These are phyloP conservation scores for Raffaelea arxii DNA, from an alignment of 2,329 filamentous ascomycete species.

Conservation along the genomic window DNA sequence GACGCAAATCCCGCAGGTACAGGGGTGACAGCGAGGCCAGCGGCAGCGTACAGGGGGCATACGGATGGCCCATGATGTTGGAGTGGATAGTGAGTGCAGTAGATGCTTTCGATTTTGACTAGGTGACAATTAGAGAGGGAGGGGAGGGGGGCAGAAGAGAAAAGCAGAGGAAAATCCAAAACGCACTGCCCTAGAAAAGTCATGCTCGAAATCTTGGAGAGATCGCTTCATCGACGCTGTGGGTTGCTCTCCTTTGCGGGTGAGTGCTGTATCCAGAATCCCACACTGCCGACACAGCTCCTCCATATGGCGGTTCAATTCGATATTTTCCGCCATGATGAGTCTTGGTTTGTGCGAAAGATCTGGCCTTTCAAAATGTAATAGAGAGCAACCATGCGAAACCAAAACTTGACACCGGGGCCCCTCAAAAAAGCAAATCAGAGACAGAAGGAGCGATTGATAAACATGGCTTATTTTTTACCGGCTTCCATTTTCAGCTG, in stretches of 20 bases:
- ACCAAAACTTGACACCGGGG: not conserved
- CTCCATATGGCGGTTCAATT: too few relatives aligned
- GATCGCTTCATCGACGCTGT: conserved; percentile 54
- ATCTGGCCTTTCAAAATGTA: too few relatives aligned
- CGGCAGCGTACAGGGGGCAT: conserved; percentile 7
- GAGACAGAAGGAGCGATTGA: not conserved
- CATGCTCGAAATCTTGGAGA: conserved; percentile 29
- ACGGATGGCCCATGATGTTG: conserved; percentile 6
- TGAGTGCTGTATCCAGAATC: conserved; percentile 42
- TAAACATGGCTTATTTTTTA: not conserved
- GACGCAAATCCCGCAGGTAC: conserved; percentile 4
- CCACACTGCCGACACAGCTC: conserved; percentile 68
- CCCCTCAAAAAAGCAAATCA: not conserved
- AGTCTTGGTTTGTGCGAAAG: too few relatives aligned
- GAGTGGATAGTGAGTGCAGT: not conserved
- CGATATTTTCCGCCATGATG: too few relatives aligned
- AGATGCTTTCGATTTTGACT: not conserved
- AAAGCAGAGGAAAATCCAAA: too few relatives aligned
- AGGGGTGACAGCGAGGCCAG: conserved; percentile 7
- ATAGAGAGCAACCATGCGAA: too few relatives aligned
- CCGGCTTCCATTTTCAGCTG: too few relatives aligned
- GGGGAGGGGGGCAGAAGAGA: too few relatives aligned
- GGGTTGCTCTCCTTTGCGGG: conserved; percentile 5
- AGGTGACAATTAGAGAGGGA: not conserved
- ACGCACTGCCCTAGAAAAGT: not conserved